Evolutionary conservation across 306 rosid species (phyloP).

Genomic region (Betula pendula): DNA sequence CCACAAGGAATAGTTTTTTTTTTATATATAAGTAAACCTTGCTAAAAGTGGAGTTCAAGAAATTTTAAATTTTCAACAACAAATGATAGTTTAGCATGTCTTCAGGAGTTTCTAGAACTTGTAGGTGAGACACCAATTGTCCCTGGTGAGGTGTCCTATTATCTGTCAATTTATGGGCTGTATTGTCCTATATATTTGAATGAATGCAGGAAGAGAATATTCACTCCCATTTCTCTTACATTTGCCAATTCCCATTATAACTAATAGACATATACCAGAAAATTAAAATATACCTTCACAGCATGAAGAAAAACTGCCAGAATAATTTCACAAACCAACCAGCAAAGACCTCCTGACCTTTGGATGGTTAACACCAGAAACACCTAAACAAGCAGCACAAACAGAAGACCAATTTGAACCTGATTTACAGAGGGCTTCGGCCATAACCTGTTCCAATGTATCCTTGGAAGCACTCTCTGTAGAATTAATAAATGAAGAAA

Average conservation of each 20-base stretch:
- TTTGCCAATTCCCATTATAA: too few relatives aligned
- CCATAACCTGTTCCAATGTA: conserved; percentile 88
- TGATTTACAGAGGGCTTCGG: conserved; percentile 71
- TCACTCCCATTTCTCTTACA: too few relatives aligned
- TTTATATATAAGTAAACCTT: too few relatives aligned
- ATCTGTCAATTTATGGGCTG: too few relatives aligned
- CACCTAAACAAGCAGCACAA: conserved; percentile 89
- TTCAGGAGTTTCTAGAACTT: too few relatives aligned
- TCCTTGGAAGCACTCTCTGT: conserved; percentile 87
- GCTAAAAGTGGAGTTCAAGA: background rate
- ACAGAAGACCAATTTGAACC: conserved; percentile 79
- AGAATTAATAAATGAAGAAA: conserved; percentile 25
- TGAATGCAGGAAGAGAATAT: too few relatives aligned
- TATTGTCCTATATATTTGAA: too few relatives aligned
- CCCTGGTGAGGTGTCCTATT: too few relatives aligned
- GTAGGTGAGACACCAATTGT: too few relatives aligned
- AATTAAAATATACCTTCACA: conserved; percentile 1
- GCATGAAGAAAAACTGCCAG: conserved; percentile 6
- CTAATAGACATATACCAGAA: background rate
- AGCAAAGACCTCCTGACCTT: too few relatives aligned
- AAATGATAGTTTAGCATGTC: background rate
- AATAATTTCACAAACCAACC: conserved; percentile 19
- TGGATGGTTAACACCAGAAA: conserved; percentile 92
- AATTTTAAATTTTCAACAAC: background rate
- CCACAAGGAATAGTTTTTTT: background rate